These are phyloP conservation scores for Ciborinia camelliae DNA, from an alignment of 2,329 filamentous ascomycete species.

Conservation along the genomic window DNA sequence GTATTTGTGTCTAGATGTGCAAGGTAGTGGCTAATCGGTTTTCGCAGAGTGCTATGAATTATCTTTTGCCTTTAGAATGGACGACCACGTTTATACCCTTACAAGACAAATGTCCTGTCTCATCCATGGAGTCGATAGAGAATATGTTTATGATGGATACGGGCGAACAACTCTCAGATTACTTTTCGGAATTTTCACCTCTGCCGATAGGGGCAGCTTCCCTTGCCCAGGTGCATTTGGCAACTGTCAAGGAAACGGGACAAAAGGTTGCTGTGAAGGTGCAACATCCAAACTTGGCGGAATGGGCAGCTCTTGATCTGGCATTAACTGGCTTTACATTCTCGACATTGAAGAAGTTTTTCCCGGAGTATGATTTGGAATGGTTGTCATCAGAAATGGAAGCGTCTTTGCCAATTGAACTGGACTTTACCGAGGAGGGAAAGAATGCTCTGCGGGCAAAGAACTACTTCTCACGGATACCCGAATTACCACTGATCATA, in stretches of 20 bases:
- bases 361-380: constrained; percentile 95
- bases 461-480: constrained; percentile 73
- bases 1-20: neutral
- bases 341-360: constrained; percentile 83
- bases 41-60: constrained; percentile 81
- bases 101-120: constrained; percentile 93
- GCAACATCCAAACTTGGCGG: constrained; percentile 83
- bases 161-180: constrained; percentile 70
- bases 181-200: constrained; percentile 80
- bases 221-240: constrained; percentile 89
- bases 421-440: constrained; percentile 85
- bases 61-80: constrained; percentile 87
- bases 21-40: constrained; percentile 27
- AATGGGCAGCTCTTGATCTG: constrained; percentile 87
- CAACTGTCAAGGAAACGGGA: constrained; percentile 75
- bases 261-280: constrained; percentile 94
- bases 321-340: constrained; percentile 87
- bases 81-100: constrained; percentile 92
- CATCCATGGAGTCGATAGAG: constrained; percentile 80
- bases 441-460: constrained; percentile 76
- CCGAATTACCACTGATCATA: constrained; percentile 77
- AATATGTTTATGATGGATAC: constrained; percentile 85
- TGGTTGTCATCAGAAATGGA: constrained; percentile 97
- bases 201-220: constrained; percentile 88
- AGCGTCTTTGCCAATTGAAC: constrained; percentile 79